Conservation (phyloP, 208 protist species). For the Crithidia thermophila region DNA sequence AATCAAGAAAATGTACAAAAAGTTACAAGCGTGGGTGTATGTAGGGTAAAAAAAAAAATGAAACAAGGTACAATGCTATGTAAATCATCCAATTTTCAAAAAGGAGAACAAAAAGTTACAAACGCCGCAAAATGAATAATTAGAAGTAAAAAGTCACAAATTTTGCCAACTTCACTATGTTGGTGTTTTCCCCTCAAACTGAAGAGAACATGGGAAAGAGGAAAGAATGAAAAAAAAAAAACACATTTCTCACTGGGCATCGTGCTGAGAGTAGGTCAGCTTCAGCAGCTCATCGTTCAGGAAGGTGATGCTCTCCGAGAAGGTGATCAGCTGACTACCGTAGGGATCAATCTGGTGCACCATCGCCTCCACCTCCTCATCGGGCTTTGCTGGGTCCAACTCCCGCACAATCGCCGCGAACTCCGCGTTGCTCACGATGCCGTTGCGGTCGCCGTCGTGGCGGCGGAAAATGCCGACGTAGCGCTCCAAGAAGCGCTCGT, state of each 20-base stretch:
- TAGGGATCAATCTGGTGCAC: constrained; percentile 66
- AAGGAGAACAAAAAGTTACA: too few relatives aligned
- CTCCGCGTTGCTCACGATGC: constrained; percentile 76
- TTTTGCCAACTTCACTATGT: too few relatives aligned
- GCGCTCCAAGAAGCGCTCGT: constrained; percentile 82
- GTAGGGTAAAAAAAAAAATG: too few relatives aligned
- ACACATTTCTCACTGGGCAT: neutral
- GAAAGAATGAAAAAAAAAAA: neutral
- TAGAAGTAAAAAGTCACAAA: too few relatives aligned
- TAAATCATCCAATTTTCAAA: too few relatives aligned
- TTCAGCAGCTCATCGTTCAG: constrained; percentile 73
- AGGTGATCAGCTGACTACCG: constrained; percentile 82
- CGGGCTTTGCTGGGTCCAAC: constrained; percentile 56
- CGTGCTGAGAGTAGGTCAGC: constrained; percentile 13
- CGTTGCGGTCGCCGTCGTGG: constrained; percentile 76
- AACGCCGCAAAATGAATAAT: too few relatives aligned
- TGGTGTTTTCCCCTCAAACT: too few relatives aligned
- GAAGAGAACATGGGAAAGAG: too few relatives aligned
- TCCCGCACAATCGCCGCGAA: constrained; percentile 57
- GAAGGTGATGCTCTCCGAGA: constrained; percentile 78
- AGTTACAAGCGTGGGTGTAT: too few relatives aligned
- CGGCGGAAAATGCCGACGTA: constrained; percentile 78
- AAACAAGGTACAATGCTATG: too few relatives aligned
- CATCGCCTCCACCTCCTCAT: constrained; percentile 61
- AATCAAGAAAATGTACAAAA: too few relatives aligned